A percentile compares a stretch with the other conserved stretches of the same genome.
These are phyloP conservation scores for Trichoderma sp. DNA, from an alignment of 2,329 filamentous ascomycete genomes.

Conservation along the genomic window DNA sequence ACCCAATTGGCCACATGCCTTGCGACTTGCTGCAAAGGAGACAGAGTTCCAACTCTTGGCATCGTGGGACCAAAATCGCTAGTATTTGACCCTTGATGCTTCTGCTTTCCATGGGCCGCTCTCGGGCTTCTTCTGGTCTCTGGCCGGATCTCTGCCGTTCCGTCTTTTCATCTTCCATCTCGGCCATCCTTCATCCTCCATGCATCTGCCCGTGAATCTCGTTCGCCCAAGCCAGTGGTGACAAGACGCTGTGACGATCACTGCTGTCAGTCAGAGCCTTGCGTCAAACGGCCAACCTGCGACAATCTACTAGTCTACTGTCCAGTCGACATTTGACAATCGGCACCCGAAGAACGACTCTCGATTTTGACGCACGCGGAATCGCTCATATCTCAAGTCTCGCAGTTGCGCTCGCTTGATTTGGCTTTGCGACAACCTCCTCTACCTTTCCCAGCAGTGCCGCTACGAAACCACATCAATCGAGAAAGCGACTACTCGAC, in stretches of 20 bases:
- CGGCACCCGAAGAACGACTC: neutral
- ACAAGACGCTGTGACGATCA: neutral
- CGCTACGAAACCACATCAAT: neutral
- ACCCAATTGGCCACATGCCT: constrained; percentile 19
- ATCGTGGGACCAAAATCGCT: constrained; percentile 18
- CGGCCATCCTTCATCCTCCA: neutral
- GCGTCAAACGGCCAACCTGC: neutral
- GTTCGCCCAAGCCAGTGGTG: neutral
- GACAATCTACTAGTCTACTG: neutral
- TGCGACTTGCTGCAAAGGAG: neutral
- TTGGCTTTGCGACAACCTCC: neutral
- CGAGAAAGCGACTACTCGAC: neutral
- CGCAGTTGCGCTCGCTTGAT: neutral
- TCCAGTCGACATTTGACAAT: neutral
- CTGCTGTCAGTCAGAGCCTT: neutral
- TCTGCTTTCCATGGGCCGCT: neutral
- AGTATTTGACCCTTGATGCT: constrained; percentile 13
- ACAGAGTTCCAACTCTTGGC: constrained; percentile 11
- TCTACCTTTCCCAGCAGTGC: neutral
- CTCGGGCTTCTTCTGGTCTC: neutral
- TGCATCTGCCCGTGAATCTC: neutral
- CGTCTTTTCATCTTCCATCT: neutral
- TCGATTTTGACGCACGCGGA: neutral
- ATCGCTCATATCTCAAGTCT: neutral
- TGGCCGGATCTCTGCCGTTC: neutral